phyloP scores from a whole-genome alignment of 2,329 filamentous ascomycete species.

The Amylocarpus encephaloides region DNA sequence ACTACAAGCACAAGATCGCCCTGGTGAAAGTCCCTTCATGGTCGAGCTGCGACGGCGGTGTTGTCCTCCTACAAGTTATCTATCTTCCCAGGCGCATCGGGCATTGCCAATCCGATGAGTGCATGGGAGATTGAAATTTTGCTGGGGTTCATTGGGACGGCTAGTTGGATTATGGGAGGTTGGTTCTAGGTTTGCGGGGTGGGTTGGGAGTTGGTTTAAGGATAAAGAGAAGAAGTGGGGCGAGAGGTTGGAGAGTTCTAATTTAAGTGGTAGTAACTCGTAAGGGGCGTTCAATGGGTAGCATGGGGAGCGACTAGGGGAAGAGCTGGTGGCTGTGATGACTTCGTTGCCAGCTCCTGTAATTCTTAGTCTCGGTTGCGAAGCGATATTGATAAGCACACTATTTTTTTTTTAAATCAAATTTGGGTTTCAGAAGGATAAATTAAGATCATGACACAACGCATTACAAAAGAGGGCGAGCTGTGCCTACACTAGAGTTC shows the following conservation, averaged over 20 bases:
- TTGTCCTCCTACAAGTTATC: conserved; percentile 44
- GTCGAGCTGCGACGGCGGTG: conserved; percentile 36
- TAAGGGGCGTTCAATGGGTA: too few species aligned
- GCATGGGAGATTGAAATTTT: conserved; percentile 11
- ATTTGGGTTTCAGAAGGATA: too few species aligned
- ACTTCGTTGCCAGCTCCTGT: too few species aligned
- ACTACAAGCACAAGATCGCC: conserved; percentile 40
- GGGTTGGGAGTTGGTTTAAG: background rate
- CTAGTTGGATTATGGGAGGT: background rate
- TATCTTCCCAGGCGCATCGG: conserved; percentile 16
- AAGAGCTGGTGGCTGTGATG: too few species aligned
- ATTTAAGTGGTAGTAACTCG: background rate
- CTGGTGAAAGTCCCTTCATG: conserved; percentile 39
- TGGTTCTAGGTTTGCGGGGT: background rate
- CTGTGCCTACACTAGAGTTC: too few species aligned
- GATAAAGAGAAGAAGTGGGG: background rate
- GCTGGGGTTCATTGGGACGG: background rate
- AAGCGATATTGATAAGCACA: too few species aligned
- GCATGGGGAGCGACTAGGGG: too few species aligned
- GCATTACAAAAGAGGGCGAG: too few species aligned
- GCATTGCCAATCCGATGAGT: conserved; percentile 14
- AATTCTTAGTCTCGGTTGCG: too few species aligned
- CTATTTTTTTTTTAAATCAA: too few species aligned
- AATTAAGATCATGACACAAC: too few species aligned
- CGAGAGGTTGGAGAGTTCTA: background rate